Percentiles rank a stretch among this genome's conserved stretches.
These are phyloP conservation scores for Xylaria castorea DNA, from an alignment of 495 filamentous ascomycete genomes.

Conservation along the genomic window DNA sequence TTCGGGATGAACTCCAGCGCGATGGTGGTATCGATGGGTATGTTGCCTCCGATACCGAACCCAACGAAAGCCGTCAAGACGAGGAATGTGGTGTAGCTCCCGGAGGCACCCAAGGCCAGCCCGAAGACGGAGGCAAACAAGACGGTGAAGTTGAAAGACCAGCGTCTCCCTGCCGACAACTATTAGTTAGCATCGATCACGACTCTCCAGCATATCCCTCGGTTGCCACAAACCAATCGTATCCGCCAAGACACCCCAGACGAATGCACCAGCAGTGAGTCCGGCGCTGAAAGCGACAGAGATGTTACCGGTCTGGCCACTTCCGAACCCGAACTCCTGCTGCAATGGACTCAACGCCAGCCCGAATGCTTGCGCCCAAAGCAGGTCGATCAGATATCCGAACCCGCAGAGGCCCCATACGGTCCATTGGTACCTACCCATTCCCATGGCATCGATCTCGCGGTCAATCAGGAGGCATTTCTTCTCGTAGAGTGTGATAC, in stretches of 20 bases:
- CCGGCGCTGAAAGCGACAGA: constrained; percentile 43
- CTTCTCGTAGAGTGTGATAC: constrained; percentile 48
- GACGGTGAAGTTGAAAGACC: constrained; percentile 59
- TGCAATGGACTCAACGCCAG: constrained; percentile 52
- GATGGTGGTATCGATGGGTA: constrained; percentile 59
- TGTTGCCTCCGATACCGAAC: constrained; percentile 58
- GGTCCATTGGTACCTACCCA: constrained; percentile 58
- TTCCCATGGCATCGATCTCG: constrained; percentile 56
- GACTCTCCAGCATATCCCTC: background rate
- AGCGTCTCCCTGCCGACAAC: constrained; percentile 29
- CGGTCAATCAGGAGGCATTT: constrained; percentile 53
- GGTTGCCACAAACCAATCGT: constrained; percentile 43
- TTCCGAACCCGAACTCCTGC: constrained; percentile 52
- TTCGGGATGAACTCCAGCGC: constrained; percentile 56
- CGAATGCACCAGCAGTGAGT: constrained; percentile 51
- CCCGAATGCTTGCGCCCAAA: constrained; percentile 59
- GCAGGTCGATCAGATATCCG: constrained; percentile 58
- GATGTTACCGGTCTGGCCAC: constrained; percentile 42
- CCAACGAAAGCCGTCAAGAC: constrained; percentile 55
- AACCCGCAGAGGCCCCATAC: constrained; percentile 58
- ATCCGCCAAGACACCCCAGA: constrained; percentile 59
- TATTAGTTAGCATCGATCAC: constrained; percentile 14
- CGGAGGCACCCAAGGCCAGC: constrained; percentile 50
- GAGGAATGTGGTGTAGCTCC: constrained; percentile 49
- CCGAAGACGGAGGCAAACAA: constrained; percentile 55